Evolutionary conservation across 768 basidiomycete species (phyloP).

Genomic region (Russula brevipes): DNA sequence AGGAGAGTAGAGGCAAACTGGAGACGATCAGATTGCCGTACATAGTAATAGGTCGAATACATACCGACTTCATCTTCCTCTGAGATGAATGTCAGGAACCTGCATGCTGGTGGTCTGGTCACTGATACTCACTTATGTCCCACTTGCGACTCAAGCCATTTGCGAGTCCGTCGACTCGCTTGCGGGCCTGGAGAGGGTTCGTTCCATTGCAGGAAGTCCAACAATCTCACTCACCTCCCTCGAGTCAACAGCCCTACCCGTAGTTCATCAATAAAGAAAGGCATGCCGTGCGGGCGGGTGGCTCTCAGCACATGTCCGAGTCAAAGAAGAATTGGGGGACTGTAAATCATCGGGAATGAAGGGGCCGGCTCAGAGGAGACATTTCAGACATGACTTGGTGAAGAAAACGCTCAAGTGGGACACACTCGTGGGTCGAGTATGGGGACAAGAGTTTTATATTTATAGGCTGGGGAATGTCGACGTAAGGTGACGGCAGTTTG

Average conservation of each 20-base stretch:
- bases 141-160: constrained; percentile 20
- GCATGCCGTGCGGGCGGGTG: constrained; percentile 38
- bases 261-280: constrained; percentile 59
- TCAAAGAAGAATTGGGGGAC: constrained; percentile 65
- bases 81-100: constrained; percentile 27
- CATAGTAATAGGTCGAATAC: constrained; percentile 16
- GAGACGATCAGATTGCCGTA: neutral
- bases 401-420: constrained; percentile 5
- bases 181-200: constrained; percentile 7
- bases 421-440: neutral
- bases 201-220: neutral
- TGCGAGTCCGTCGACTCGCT: constrained; percentile 12
- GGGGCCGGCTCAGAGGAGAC: constrained; percentile 31
- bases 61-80: constrained; percentile 51
- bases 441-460: neutral
- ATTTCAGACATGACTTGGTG: constrained; percentile 27
- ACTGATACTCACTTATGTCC: constrained; percentile 12
- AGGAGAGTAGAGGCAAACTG: constrained; percentile 60
- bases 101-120: neutral
- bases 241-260: constrained; percentile 40
- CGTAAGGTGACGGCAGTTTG: constrained; percentile 7
- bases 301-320: constrained; percentile 40
- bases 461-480: neutral
- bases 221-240: constrained; percentile 40
- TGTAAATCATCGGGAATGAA: constrained; percentile 57